A percentile compares a stretch with the other conserved stretches of the same genome.
phyloP scores from a whole-genome alignment of 805 yeast species.

The Vanderwaltozyma tropicalis region DNA sequence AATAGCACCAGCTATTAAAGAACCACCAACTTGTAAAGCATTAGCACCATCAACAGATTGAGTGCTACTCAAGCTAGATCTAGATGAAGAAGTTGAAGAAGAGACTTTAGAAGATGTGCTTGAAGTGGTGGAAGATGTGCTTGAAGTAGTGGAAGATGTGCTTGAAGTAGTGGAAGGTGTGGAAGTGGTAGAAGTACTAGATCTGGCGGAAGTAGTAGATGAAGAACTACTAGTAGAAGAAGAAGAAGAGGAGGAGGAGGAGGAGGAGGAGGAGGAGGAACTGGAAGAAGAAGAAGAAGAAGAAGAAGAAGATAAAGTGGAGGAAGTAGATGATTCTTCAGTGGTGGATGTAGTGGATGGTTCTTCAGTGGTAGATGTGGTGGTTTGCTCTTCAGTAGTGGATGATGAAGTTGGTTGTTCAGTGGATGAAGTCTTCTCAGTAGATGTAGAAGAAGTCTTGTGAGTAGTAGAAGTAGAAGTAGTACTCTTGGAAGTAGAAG shows the following conservation, averaged over 20 bases:
- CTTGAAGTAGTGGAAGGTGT: conserved; percentile 16
- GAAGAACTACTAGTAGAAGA: conserved; percentile 9
- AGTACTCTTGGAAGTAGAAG: conserved; percentile 28
- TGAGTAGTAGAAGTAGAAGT: conserved; percentile 24
- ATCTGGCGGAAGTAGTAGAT: conserved; percentile 13
- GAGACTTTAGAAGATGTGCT: conserved; percentile 37
- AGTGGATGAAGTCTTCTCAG: conserved; percentile 20
- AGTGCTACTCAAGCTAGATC: conserved; percentile 23
- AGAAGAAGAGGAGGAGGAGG: conserved; percentile 10
- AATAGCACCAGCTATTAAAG: conserved; percentile 16
- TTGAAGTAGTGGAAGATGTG: conserved; percentile 3
- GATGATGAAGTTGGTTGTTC: conserved; percentile 17
- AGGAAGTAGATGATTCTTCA: conserved; percentile 9
- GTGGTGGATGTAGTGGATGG: conserved; percentile 14
- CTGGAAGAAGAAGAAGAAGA: conserved; percentile 13
- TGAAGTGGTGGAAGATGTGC: conserved; percentile 13
- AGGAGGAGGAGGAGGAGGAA: conserved; percentile 11
- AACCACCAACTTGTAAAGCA: conserved; percentile 17
- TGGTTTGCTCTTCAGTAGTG: conserved; percentile 15
- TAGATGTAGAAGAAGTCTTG: conserved; percentile 22
- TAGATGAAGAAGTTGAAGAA: conserved; percentile 22
- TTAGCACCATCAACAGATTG: conserved; percentile 29
- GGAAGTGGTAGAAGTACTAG: conserved; percentile 10
- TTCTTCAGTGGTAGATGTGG: conserved; percentile 20
- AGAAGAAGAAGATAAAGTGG: conserved; percentile 16